Percentiles rank a stretch among this genome's conserved stretches.
Evolutionary conservation across 192 early-diverging fungal genomes (phyloP).

Genomic region (Umbelopsis sp.): DNA sequence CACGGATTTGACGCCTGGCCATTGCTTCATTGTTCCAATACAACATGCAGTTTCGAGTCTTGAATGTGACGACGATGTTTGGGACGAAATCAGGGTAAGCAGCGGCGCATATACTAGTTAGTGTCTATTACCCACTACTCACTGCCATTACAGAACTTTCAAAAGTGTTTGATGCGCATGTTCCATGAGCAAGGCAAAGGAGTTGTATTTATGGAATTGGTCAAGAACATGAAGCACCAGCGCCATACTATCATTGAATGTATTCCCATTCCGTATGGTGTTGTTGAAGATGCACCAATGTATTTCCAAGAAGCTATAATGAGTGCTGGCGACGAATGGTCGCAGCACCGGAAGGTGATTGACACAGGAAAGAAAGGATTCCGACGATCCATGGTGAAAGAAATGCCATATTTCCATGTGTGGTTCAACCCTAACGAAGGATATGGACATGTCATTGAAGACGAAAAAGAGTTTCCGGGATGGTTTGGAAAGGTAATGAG

Average conservation of each 20-base stretch:
- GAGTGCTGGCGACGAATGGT: constrained; percentile 84
- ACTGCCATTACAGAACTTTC: constrained; percentile 73
- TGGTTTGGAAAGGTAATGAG: constrained; percentile 77
- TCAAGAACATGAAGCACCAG: constrained; percentile 72
- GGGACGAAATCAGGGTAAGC: constrained; percentile 88
- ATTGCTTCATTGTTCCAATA: constrained; percentile 91
- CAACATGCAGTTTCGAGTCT: constrained; percentile 83
- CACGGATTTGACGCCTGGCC: constrained; percentile 78
- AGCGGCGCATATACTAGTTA: neutral
- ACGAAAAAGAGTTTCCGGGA: constrained; percentile 71
- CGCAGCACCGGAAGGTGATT: constrained; percentile 79
- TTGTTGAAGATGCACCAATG: constrained; percentile 74
- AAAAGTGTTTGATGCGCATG: constrained; percentile 93
- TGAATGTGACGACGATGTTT: constrained; percentile 87
- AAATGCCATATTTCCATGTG: constrained; percentile 96
- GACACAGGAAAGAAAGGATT: constrained; percentile 75
- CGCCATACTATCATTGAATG: constrained; percentile 91
- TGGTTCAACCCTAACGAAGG: constrained; percentile 92
- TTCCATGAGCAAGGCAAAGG: constrained; percentile 69
- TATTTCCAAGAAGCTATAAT: constrained; percentile 90
- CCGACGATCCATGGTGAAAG: constrained; percentile 67
- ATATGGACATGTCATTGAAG: constrained; percentile 96
- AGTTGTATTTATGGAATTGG: constrained; percentile 90
- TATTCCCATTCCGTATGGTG: constrained; percentile 83
- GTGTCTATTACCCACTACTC: neutral